These are phyloP conservation scores for Cajanus cajan DNA, from an alignment of 306 rosid genomes.

Conservation along the genomic window DNA sequence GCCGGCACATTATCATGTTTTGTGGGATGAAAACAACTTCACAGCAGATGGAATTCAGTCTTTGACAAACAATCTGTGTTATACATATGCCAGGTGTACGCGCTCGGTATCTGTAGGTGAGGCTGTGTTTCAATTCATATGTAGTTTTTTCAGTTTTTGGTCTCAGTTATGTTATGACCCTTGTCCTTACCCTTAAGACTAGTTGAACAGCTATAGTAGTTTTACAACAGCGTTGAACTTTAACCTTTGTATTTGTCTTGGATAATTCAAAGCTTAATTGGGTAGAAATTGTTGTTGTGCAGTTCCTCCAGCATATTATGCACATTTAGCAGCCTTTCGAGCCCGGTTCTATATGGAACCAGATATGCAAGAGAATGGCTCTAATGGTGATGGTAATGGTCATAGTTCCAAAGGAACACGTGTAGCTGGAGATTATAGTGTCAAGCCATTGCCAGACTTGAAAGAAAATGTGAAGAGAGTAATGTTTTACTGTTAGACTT, in stretches of 20 bases:
- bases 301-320: conserved; percentile 96
- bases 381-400: conserved; percentile 42
- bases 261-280: not conserved
- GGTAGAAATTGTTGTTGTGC: conserved; percentile 31
- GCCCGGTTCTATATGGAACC: conserved; percentile 95
- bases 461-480: conserved; percentile 95
- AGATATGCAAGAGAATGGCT: conserved; percentile 73
- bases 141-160: not conserved
- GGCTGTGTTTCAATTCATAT: conserved; percentile 26
- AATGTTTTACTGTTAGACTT: conserved; percentile 76
- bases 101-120: conserved; percentile 92
- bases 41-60: conserved; percentile 90
- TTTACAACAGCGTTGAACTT: not conserved
- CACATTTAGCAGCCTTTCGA: conserved; percentile 93
- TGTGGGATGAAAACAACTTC: conserved; percentile 95
- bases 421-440: conserved; percentile 57
- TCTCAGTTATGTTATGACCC: not conserved
- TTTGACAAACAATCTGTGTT: conserved; percentile 83
- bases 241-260: not conserved
- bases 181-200: not conserved
- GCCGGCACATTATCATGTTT: conserved; percentile 92
- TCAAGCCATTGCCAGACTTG: conserved; percentile 87
- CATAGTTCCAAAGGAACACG: conserved; percentile 54
- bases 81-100: conserved; percentile 90
- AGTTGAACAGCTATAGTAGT: not conserved